phyloP scores from a whole-genome alignment of 2,329 filamentous ascomycete genomes.

The Aspergillus udagawae region DNA sequence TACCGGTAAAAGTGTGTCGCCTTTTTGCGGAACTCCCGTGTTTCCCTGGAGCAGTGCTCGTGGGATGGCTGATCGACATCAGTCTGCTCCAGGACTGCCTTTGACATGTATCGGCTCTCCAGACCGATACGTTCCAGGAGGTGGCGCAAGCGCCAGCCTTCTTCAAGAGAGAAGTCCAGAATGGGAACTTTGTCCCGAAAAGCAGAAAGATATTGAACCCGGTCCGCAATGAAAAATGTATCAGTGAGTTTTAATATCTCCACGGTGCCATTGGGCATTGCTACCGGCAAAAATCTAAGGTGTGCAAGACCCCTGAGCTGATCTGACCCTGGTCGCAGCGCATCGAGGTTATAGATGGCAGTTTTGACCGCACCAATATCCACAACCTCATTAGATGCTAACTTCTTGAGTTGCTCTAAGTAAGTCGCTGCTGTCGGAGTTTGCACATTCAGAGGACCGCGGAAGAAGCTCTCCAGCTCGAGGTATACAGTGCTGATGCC shows the following conservation, averaged over 20 bases:
- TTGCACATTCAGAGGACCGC: neutral
- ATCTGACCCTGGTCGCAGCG: no score
- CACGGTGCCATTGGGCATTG: neutral
- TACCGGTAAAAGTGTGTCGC: neutral
- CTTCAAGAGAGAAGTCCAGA: neutral
- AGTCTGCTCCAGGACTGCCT: neutral
- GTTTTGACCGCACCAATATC: neutral
- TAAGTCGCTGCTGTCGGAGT: neutral
- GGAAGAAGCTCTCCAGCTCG: constrained; percentile 2
- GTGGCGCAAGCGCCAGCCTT: neutral
- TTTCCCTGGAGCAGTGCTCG: neutral
- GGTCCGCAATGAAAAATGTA: constrained; percentile 5
- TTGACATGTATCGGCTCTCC: neutral
- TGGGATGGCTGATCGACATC: neutral
- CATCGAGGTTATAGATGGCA: no score
- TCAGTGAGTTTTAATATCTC: neutral
- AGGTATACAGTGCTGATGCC: neutral
- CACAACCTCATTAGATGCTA: neutral
- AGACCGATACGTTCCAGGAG: neutral
- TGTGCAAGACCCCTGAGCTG: no score
- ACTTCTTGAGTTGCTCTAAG: neutral
- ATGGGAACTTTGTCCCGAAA: neutral
- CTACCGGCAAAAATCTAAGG: neutral
- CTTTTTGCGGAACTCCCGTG: neutral
- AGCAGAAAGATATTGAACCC: neutral